Conservation (phyloP, 495 filamentous ascomycete species). For the Parmelia sp. region DNA sequence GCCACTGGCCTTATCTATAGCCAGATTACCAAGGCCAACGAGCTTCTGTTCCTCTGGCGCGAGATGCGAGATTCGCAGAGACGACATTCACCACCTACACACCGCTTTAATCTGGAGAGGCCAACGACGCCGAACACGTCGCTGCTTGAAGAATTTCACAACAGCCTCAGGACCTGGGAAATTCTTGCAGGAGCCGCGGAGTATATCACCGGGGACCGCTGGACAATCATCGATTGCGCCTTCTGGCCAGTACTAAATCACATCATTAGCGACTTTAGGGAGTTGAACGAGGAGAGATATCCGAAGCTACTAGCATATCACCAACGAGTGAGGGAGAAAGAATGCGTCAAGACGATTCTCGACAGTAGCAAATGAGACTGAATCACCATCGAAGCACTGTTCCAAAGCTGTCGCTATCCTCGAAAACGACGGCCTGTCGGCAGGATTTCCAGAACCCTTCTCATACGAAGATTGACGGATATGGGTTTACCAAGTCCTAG, state of each 20-base stretch:
- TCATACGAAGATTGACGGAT: not conserved
- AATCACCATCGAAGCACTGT: not conserved
- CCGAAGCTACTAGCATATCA: conserved; percentile 51
- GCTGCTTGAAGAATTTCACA: conserved; percentile 30
- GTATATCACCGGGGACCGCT: conserved; percentile 51
- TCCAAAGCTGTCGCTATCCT: not conserved
- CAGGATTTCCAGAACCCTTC: not conserved
- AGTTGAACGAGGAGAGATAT: conserved; percentile 32
- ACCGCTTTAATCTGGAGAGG: conserved; percentile 16
- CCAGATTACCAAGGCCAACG: conserved; percentile 36
- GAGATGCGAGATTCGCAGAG: conserved; percentile 21
- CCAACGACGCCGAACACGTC: conserved; percentile 14
- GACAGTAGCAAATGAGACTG: not conserved
- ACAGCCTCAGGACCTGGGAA: conserved; percentile 46
- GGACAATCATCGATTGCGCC: conserved; percentile 62
- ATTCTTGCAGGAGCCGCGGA: conserved; percentile 36
- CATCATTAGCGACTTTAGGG: conserved; percentile 38
- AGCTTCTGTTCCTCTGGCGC: conserved; percentile 36
- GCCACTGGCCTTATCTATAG: conserved; percentile 34
- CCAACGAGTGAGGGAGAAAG: conserved; percentile 42
- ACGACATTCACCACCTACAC: conserved; percentile 15
- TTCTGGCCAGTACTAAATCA: conserved; percentile 65
- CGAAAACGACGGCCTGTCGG: not conserved
- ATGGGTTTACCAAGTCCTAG: not conserved
- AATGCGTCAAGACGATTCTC: conserved; percentile 37